Evolutionary conservation across 192 early-diverging fungal species (phyloP).

Genomic region (Coemansia asiatica): DNA sequence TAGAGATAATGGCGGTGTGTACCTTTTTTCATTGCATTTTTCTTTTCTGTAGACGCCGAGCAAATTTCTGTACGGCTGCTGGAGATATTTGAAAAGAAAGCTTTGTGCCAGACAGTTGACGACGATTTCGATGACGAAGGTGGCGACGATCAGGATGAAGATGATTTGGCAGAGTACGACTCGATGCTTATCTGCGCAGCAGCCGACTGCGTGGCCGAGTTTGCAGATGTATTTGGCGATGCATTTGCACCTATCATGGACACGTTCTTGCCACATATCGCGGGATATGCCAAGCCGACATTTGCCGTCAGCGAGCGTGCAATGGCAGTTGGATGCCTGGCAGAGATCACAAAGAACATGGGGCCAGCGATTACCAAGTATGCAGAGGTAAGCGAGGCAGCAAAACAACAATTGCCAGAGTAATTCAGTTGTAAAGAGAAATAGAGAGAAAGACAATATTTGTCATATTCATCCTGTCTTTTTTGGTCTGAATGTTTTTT

Average conservation of each 20-base stretch:
- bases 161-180: constrained; percentile 84
- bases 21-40: too few species aligned
- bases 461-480: not conserved
- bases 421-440: not conserved
- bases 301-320: constrained; percentile 76
- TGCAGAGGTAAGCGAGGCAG: constrained; percentile 33
- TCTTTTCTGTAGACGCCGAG: constrained; percentile 43
- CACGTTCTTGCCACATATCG: constrained; percentile 77
- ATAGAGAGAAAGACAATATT: not conserved
- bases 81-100: constrained; percentile 71
- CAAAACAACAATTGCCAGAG: constrained; percentile 9
- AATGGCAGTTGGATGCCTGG: constrained; percentile 87
- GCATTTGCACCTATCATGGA: constrained; percentile 75
- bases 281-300: constrained; percentile 68
- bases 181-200: constrained; percentile 76
- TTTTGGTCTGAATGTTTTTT: too few species aligned
- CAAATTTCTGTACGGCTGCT: constrained; percentile 41
- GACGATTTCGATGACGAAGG: constrained; percentile 64
- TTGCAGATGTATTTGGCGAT: constrained; percentile 72
- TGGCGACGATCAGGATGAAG: constrained; percentile 68
- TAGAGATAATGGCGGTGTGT: too few species aligned
- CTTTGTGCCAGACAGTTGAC: constrained; percentile 62
- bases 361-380: constrained; percentile 50
- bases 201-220: constrained; percentile 77
- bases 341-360: constrained; percentile 71